phyloP scores from a whole-genome alignment of 208 protist species.

The Trypanosoma mega region DNA sequence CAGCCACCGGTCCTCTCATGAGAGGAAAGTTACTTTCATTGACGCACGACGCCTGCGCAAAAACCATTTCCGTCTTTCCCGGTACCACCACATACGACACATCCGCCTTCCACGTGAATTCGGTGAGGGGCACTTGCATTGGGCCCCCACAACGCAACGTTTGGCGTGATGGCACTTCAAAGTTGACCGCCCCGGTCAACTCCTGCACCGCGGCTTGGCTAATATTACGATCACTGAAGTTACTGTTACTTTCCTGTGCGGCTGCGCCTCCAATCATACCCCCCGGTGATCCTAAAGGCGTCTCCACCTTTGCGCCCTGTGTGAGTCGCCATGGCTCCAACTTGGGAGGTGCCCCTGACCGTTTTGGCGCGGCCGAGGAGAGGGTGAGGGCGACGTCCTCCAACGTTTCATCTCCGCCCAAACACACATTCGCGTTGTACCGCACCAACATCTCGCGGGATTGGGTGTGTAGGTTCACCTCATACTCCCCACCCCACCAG shows the following conservation, averaged over 20 bases:
- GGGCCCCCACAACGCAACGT: slow-evolving; percentile 11
- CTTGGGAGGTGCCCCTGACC: slow-evolving; percentile 8
- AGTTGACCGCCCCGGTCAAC: slow-evolving; percentile 25
- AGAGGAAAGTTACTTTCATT: slow-evolving; percentile 30
- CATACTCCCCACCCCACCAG: slow-evolving; percentile 27
- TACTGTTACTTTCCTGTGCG: too few relatives aligned
- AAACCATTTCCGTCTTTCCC: slow-evolving; percentile 11
- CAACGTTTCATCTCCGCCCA: slow-evolving; percentile 23
- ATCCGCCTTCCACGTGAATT: slow-evolving; percentile 20
- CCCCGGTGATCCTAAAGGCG: too few relatives aligned
- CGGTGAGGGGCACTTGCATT: slow-evolving; percentile 23
- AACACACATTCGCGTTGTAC: slow-evolving; percentile 29
- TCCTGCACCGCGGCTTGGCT: too few relatives aligned
- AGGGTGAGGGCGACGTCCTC: slow-evolving; percentile 23
- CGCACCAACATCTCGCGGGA: slow-evolving; percentile 9
- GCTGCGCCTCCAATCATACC: too few relatives aligned
- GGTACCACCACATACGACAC: slow-evolving; percentile 27
- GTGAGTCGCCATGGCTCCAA: slow-evolving; percentile 28
- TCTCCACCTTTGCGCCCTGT: not conserved
- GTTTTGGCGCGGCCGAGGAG: slow-evolving; percentile 19
- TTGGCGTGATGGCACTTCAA: slow-evolving; percentile 16
- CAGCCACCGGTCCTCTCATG: slow-evolving; percentile 18
- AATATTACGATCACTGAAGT: too few relatives aligned
- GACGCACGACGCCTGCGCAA: slow-evolving; percentile 18
- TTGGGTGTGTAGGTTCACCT: slow-evolving; percentile 21